Percentiles rank a stretch among this genome's conserved stretches.
phyloP scores from a whole-genome alignment of 2,329 filamentous ascomycete genomes.

The Xylariales sp. region DNA sequence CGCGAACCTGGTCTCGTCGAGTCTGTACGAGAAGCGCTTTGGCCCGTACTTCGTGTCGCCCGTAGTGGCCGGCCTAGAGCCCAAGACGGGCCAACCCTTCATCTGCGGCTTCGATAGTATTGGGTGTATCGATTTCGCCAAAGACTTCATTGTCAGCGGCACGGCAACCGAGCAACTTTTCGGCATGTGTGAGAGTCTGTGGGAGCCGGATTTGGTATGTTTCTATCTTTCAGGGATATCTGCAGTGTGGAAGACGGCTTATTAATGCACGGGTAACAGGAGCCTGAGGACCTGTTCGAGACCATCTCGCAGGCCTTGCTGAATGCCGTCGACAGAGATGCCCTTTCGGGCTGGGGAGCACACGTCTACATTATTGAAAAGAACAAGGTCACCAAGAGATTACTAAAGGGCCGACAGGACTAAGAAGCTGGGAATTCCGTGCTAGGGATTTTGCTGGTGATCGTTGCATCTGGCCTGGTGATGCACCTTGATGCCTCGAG shows the following conservation, averaged over 20 bases:
- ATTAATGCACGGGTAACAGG: constrained; percentile 41
- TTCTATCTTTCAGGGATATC: background rate
- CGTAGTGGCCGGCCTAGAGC: constrained; percentile 91
- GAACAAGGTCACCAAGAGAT: constrained; percentile 98
- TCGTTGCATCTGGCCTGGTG: background rate
- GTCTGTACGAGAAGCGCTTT: constrained; percentile 92
- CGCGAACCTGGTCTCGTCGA: constrained; percentile 88
- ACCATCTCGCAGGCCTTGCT: constrained; percentile 94
- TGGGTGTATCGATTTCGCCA: constrained; percentile 98
- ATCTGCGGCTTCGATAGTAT: constrained; percentile 99
- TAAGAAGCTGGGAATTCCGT: no score
- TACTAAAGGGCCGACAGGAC: constrained; percentile 97
- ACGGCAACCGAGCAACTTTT: constrained; percentile 97
- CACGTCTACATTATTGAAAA: constrained; percentile 99
- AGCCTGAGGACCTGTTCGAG: constrained; percentile 93
- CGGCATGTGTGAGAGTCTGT: constrained; percentile 95
- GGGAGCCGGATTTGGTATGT: constrained; percentile 93
- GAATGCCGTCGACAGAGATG: constrained; percentile 94
- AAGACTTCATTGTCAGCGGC: constrained; percentile 97
- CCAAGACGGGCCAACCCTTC: constrained; percentile 90
- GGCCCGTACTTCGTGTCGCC: constrained; percentile 95
- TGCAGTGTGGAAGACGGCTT: background rate
- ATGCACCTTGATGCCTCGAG: constrained; percentile 1
- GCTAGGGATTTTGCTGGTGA: no score
- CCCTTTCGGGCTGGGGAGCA: constrained; percentile 94